phyloP scores from a whole-genome alignment of 768 basidiomycete genomes.

The Clavaria fumosa region DNA sequence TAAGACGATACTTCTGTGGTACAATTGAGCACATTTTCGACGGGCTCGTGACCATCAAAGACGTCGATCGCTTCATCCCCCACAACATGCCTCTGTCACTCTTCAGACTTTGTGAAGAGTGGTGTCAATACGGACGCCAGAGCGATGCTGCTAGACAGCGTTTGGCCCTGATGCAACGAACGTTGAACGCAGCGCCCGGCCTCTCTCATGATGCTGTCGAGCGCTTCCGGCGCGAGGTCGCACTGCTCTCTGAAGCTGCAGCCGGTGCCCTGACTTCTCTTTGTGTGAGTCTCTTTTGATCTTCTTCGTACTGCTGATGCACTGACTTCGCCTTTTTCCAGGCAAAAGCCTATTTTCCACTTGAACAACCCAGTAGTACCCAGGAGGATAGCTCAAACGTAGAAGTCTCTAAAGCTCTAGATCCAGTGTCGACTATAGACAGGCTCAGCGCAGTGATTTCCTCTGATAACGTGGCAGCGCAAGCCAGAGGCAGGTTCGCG shows the following conservation, averaged over 20 bases:
- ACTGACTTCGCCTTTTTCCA: conserved; percentile 19
- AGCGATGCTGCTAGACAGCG: conserved; percentile 59
- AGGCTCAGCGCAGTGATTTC: conserved; percentile 56
- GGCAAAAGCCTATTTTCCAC: conserved; percentile 67
- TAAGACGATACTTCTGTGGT: conserved; percentile 85
- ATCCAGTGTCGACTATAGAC: conserved; percentile 38
- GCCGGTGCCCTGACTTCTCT: conserved; percentile 79
- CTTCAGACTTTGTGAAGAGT: conserved; percentile 81
- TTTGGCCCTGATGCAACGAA: conserved; percentile 55
- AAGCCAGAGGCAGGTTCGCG: conserved; percentile 51
- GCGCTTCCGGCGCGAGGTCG: conserved; percentile 54
- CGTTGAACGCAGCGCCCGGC: conserved; percentile 42
- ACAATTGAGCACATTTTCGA: conserved; percentile 79
- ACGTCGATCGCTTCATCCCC: conserved; percentile 65
- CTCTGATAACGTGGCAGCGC: conserved; percentile 34
- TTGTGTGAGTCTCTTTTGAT: conserved; percentile 42
- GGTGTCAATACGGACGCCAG: conserved; percentile 78
- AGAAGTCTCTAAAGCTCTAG: conserved; percentile 40
- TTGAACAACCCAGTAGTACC: conserved; percentile 41
- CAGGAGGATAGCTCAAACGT: conserved; percentile 41
- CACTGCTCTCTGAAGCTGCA: conserved; percentile 61
- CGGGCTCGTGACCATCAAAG: conserved; percentile 49
- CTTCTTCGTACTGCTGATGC: not conserved
- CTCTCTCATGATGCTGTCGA: conserved; percentile 42
- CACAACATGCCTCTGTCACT: conserved; percentile 61